Base-by-base conservation (phyloP, 306 rosid species). In the Gillenia trifoliata region DNA sequence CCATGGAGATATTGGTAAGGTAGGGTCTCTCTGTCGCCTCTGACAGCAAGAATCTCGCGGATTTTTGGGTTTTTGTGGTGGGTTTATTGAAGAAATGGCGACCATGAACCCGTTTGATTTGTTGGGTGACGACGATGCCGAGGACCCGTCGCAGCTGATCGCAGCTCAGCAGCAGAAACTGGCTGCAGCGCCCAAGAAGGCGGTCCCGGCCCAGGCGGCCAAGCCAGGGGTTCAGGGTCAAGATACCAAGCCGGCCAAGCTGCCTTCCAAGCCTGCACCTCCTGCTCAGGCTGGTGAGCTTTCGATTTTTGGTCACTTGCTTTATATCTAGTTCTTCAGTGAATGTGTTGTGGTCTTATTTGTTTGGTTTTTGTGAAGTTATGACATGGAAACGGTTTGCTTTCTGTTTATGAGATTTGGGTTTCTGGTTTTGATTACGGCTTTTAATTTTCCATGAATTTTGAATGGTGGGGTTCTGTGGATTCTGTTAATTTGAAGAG, bases 91-190 rank as follows among this genome's bases (percentile, higher is more conserved):
- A n/a, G 19, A 64, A 64, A 64, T 94, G 99, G 87, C 97, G 72
- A 88, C 93, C 76, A 65, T 40, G 85, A 94, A 94, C 84, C 97
- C 96, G 0, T 94, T 94, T 41, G 99, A 83, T 87, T 90, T 94
- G 89, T 73, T 94, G 88, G 95, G 89, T 5, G 96, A 90, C 49
- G 90, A 81, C 12, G 99, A 94, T 22, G 93, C 96, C 4, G 99
- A 94, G 77, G 99, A 94, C 78, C 99, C 95, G 2, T 85, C 88
- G 66, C 98, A 84, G 84, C 80, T 88, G 29, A 80, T 86, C 70
- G 87, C 85, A 1, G 89, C 93, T 45, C 88, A 84, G 70, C 83
- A 84, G 66, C 83, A 77, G 73, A 89, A 81, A 84, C 83, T 80
- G 5, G 89, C 84, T 6, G 72, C 65, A 60, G 69, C 72, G 70